Evolutionary conservation across 2,329 filamentous ascomycete genomes (phyloP).

Genomic region (Paecilomyces fulvus): DNA sequence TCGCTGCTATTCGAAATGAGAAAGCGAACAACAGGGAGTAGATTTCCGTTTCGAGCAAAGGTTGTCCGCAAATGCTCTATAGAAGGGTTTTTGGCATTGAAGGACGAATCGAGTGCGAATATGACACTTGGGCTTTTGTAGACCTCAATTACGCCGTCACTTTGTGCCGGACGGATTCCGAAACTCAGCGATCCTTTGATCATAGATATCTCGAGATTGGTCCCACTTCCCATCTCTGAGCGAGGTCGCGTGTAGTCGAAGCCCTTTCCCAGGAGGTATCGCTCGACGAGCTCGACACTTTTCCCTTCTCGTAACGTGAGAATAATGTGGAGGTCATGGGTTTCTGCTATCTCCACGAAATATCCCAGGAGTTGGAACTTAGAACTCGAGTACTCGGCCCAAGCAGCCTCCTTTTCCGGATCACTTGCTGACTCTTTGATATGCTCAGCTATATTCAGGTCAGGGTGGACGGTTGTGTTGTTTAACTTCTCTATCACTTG

Average conservation of each 20-base stretch:
- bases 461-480: slow-evolving; percentile 37
- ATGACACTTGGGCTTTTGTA: slow-evolving; percentile 31
- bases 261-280: slow-evolving; percentile 35
- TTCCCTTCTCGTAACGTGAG: slow-evolving; percentile 29
- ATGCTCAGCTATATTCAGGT: slow-evolving; percentile 34
- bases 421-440: slow-evolving; percentile 25
- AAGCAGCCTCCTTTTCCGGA: slow-evolving; percentile 31
- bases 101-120: slow-evolving; percentile 36
- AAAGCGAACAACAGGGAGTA: slow-evolving; percentile 37
- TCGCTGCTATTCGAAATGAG: slow-evolving; percentile 39
- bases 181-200: slow-evolving; percentile 27
- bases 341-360: slow-evolving; percentile 28
- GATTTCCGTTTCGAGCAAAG: slow-evolving; percentile 22
- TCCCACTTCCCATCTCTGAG: slow-evolving; percentile 23
- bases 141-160: slow-evolving; percentile 21
- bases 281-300: slow-evolving; percentile 31
- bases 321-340: slow-evolving; percentile 30
- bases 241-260: slow-evolving; percentile 22
- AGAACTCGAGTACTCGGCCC: slow-evolving; percentile 40
- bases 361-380: slow-evolving; percentile 39
- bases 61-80: slow-evolving; percentile 32
- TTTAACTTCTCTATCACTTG: slow-evolving; percentile 29
- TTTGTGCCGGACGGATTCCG: slow-evolving; percentile 23
- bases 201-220: slow-evolving; percentile 27
- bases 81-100: slow-evolving; percentile 30